phyloP scores from a whole-genome alignment of 164 flowering plant species.

The Euptelea pleiosperma region DNA sequence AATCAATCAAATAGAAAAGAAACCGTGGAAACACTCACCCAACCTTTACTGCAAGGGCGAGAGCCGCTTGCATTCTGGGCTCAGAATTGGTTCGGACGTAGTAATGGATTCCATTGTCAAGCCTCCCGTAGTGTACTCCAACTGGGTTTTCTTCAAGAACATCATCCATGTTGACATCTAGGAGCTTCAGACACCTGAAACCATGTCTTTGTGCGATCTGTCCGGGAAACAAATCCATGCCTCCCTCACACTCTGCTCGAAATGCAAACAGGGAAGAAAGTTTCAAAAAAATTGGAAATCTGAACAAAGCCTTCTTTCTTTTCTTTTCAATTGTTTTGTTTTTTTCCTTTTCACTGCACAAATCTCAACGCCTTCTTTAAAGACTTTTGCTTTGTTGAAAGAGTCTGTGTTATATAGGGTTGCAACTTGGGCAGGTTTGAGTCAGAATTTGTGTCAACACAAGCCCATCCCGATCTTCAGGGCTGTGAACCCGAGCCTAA shows the following conservation, averaged over 20 bases:
- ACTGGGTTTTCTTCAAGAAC: constrained; percentile 45
- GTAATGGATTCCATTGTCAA: constrained; percentile 78
- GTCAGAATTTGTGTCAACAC: no score
- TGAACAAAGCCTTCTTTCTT: no score
- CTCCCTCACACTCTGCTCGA: constrained; percentile 9
- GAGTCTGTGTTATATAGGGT: no score
- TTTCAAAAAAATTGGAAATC: no score
- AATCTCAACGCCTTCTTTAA: no score
- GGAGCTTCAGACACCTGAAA: constrained; percentile 76
- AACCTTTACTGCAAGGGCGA: constrained; percentile 84
- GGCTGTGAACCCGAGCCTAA: no score
- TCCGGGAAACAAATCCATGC: constrained; percentile 81
- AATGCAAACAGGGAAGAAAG: no score
- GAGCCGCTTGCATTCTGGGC: constrained; percentile 93
- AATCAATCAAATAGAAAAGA: neutral
- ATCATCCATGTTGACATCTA: constrained; percentile 56
- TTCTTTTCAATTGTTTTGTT: no score
- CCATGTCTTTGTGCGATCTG: constrained; percentile 53
- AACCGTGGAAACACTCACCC: constrained; percentile 47
- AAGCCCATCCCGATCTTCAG: no score
- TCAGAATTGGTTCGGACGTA: constrained; percentile 82
- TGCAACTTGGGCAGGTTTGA: no score
- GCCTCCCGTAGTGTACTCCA: constrained; percentile 72
- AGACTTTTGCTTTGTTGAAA: no score
- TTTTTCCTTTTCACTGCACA: no score